Base-by-base conservation (phyloP, 805 yeast species). In the Lipomyces kockii region DNA sequence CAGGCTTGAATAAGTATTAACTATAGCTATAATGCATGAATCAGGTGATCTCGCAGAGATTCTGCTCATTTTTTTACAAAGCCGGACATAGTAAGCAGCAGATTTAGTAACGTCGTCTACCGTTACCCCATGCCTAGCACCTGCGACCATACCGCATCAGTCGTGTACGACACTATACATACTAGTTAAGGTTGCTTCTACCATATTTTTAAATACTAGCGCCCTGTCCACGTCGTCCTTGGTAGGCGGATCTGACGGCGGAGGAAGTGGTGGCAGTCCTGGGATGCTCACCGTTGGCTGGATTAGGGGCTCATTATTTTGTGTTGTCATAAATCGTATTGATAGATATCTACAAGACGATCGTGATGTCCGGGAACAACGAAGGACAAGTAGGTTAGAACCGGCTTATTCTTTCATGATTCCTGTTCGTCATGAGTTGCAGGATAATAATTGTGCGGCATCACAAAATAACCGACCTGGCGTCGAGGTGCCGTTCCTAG, bases 201-300 rank as follows among this genome's bases (percentile, higher is more conserved):
- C 55, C 32, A 27, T 22, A 8, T 22, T 52, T 20, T 52, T 52
- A 52, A 52, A 52, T 27, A 3, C 6, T 8, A 52, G 55, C 32
- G 55, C 55, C 3, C 55, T 52, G 32, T 52, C 55, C 55, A 52
- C 32, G 8, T 52, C 55, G 55, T 52, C 55, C 8, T 52, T 52
- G 32, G 55, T 52, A 22, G 25, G 55, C 55, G 55, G 55, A 51
- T 51, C 27, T 25, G 27, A 25, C 27, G 27, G 27, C 27, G 27
- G 27, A 25, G 27, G 27, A 25, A 25, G 27, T 25, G 27, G 27
- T 25, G 27, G 27, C 27, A 25, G 27, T 25, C 27, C 27, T 25
- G 27, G 27, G 27, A 25, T 25, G 27, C 27, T 25, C 27, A 25
- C 27, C 2, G 27, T 2, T 1, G 27, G 27, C 27, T 1, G 27